Evolutionary conservation across 2,329 filamentous ascomycete species (phyloP), one percentile per base, ranked within the genome.

Genomic region (Colletotrichum sp.): DNA sequence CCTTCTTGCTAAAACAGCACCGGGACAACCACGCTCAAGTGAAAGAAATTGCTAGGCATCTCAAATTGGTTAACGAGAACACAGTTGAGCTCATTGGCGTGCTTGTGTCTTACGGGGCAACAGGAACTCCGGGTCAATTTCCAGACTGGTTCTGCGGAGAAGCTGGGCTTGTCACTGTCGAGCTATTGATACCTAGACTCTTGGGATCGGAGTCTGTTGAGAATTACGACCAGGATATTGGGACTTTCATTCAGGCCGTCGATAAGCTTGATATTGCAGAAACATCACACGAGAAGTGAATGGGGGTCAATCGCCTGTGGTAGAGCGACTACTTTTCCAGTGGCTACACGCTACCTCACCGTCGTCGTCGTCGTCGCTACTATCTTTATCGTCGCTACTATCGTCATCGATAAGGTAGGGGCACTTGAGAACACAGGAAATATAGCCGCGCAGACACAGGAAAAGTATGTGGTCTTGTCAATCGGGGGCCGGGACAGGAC

Each of bases 401-500:
- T 38, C 2, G 36, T 38, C 15, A 1, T 38, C 36, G 4, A 38
- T 16, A 38, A 38, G 36, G 36, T 38, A 38, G 36, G 15, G 15
- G 36, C 5, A 38, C 36, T 38, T 38, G 8, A 38, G 36, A 38
- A 38, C 36, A 38, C 36, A 8, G 15, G 36, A 16, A 16, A 18
- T 38, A 18, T 38, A 38, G 36, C 36, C 36, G 15, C 36, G 36
- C 36, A 38, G 36, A 38, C 36, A 38, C 36, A 38, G 36, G 2
- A 38, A 16, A 38, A 38, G 15, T 9, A 38, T 1, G 15, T 18
- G 8, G 8, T 1, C 36, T 38, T 38, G 36, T 38, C 36, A 38
- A 38, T 38, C 10, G 3, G 10, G 43, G 43, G n/a, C n/a, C 6
- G 43, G 3, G 0, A 3, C n/a, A 21, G 0, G 43, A 52, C n/a